Evolutionary conservation across 2,329 filamentous ascomycete genomes (phyloP).

Genomic region (Aspergillus proliferans): DNA sequence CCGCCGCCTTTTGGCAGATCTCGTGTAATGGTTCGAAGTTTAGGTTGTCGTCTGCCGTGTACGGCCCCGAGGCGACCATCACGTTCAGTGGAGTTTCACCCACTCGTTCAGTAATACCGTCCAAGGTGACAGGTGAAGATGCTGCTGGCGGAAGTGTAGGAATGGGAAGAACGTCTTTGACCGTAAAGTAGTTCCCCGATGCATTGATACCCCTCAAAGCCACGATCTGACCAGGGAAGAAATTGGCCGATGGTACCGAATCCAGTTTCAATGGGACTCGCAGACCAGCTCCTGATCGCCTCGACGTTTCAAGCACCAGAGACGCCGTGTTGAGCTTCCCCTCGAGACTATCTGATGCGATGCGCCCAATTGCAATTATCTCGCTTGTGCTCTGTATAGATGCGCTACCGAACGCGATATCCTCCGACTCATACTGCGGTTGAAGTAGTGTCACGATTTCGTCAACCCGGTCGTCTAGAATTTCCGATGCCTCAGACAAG

Average conservation of each 20-base stretch:
- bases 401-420: constrained; percentile 79
- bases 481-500: constrained; percentile 81
- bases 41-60: constrained; percentile 86
- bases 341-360: constrained; percentile 78
- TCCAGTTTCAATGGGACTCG: constrained; percentile 75
- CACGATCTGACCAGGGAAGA: constrained; percentile 93
- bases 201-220: constrained; percentile 82
- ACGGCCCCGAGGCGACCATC: constrained; percentile 77
- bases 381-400: constrained; percentile 77
- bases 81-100: constrained; percentile 67
- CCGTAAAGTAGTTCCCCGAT: constrained; percentile 74
- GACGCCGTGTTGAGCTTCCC: constrained; percentile 81
- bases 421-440: constrained; percentile 67
- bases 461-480: constrained; percentile 91
- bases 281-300: constrained; percentile 73
- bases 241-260: constrained; percentile 63
- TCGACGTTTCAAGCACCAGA: constrained; percentile 79
- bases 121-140: constrained; percentile 59
- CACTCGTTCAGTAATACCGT: constrained; percentile 63
- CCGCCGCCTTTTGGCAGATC: constrained; percentile 69
- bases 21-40: constrained; percentile 81
- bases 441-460: constrained; percentile 72
- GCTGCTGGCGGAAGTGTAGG: constrained; percentile 71
- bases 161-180: constrained; percentile 66
- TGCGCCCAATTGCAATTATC: constrained; percentile 82